Conservation (phyloP, 2,329 filamentous ascomycete genomes). For the Ophiostoma piceae region DNA sequence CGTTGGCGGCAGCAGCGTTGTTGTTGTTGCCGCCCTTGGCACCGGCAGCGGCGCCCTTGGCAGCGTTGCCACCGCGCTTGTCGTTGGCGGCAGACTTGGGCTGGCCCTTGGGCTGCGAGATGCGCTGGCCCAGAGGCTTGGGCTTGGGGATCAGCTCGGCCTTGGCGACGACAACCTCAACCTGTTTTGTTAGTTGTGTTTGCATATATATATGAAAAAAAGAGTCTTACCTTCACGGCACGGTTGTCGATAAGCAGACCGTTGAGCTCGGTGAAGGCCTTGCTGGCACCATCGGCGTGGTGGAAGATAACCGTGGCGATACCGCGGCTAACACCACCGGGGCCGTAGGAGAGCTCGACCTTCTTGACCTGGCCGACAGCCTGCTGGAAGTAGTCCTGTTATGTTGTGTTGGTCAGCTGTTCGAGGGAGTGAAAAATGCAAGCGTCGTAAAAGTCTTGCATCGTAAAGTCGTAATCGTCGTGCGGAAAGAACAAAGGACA, state of each 20-base stretch:
- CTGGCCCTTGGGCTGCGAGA: slow-evolving; percentile 64
- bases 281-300: slow-evolving; percentile 73
- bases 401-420: slow-evolving; percentile 59
- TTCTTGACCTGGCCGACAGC: slow-evolving; percentile 86
- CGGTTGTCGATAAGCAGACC: slow-evolving; percentile 84
- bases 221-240: slow-evolving; percentile 71
- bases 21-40: slow-evolving; percentile 36
- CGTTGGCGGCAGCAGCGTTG: slow-evolving; percentile 35
- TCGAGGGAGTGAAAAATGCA: slow-evolving; percentile 47
- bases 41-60: slow-evolving; percentile 40
- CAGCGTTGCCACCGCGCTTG: slow-evolving; percentile 44
- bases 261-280: slow-evolving; percentile 78
- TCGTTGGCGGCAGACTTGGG: slow-evolving; percentile 74
- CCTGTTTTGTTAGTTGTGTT: slow-evolving; percentile 43
- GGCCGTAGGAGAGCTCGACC: slow-evolving; percentile 87
- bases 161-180: slow-evolving; percentile 84
- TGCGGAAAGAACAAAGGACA: slow-evolving; percentile 9
- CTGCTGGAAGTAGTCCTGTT: slow-evolving; percentile 92
- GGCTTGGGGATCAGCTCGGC: slow-evolving; percentile 60
- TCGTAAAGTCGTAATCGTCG: slow-evolving; percentile 29
- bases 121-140: slow-evolving; percentile 75
- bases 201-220: neutral
- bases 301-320: slow-evolving; percentile 85
- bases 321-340: slow-evolving; percentile 84
- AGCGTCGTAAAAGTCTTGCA: slow-evolving; percentile 32